Evolutionary conservation across 2,329 filamentous ascomycete species (phyloP).

Genomic region (Diaporthe helianthi): DNA sequence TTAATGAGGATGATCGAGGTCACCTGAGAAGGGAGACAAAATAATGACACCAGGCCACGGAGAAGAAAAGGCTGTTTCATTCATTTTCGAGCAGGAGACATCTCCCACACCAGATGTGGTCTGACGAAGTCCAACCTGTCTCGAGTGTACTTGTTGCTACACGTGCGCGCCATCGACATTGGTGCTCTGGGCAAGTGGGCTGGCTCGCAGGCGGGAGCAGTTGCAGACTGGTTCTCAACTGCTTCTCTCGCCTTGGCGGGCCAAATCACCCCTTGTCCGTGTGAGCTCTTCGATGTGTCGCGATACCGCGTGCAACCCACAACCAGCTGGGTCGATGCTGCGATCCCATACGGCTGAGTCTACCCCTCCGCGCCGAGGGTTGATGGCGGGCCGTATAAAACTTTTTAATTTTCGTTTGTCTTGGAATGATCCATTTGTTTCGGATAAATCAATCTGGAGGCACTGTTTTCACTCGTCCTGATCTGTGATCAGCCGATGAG

Average conservation of each 20-base stretch:
- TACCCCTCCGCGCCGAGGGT: conserved; percentile 19
- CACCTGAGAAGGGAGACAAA: conserved; percentile 39
- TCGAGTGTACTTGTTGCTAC: conserved; percentile 43
- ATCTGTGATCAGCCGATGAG: conserved; percentile 30
- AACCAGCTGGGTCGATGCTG: conserved; percentile 61
- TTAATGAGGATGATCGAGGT: conserved; percentile 41
- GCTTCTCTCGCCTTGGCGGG: background rate
- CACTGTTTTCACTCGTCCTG: conserved; percentile 21
- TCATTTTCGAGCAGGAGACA: conserved; percentile 42
- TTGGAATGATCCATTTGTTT: conserved; percentile 39
- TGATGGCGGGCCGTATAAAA: conserved; percentile 40
- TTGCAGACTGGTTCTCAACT: conserved; percentile 33
- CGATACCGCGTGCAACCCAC: conserved; percentile 39
- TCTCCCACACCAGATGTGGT: conserved; percentile 35
- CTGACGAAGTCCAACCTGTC: conserved; percentile 39
- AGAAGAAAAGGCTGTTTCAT: conserved; percentile 41
- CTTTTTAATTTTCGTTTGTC: conserved; percentile 43
- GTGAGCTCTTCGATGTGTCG: conserved; percentile 53
- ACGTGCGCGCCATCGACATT: conserved; percentile 42
- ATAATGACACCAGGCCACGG: conserved; percentile 35
- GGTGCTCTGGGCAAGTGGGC: conserved; percentile 40
- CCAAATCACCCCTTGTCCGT: conserved; percentile 39
- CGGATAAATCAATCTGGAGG: conserved; percentile 33
- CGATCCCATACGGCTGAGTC: conserved; percentile 51
- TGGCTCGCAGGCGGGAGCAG: conserved; percentile 32